phyloP scores from a whole-genome alignment of 1,139 yeast genomes.

The Taphrina betulina region DNA sequence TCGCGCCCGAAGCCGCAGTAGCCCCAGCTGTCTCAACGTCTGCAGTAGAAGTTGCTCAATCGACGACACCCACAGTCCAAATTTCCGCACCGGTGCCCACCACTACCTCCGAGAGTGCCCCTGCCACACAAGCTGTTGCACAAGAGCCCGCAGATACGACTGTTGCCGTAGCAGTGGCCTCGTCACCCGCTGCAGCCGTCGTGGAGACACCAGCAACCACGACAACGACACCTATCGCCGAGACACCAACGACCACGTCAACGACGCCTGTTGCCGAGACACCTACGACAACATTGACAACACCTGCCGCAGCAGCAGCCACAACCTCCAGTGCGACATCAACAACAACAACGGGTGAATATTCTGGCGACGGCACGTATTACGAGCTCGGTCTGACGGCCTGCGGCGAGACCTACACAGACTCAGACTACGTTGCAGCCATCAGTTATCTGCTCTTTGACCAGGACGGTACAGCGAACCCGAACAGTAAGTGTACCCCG shows the following conservation, averaged over 20 bases:
- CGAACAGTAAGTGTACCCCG: slow-evolving; percentile 41
- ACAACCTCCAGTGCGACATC: slow-evolving; percentile 40
- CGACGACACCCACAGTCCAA: neutral
- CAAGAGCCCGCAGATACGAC: slow-evolving; percentile 35
- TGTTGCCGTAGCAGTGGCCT: slow-evolving; percentile 27
- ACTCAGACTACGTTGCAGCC: slow-evolving; percentile 53
- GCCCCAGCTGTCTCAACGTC: slow-evolving; percentile 21
- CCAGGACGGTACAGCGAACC: slow-evolving; percentile 42
- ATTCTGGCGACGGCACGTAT: slow-evolving; percentile 60
- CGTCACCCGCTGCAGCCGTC: slow-evolving; percentile 1
- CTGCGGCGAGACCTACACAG: slow-evolving; percentile 55
- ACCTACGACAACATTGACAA: slow-evolving; percentile 39
- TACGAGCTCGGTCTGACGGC: slow-evolving; percentile 62
- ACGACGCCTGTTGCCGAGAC: slow-evolving; percentile 35
- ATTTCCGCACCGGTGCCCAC: slow-evolving; percentile 29
- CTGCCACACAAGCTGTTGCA: slow-evolving; percentile 36
- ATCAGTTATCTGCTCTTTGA: slow-evolving; percentile 45
- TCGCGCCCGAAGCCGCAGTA: slow-evolving; percentile 35
- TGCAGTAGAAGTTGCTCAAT: slow-evolving; percentile 35
- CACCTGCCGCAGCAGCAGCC: slow-evolving; percentile 39
- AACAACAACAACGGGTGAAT: slow-evolving; percentile 42
- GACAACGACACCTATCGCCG: slow-evolving; percentile 18
- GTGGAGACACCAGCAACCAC: slow-evolving; percentile 12
- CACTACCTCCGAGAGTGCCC: slow-evolving; percentile 34
- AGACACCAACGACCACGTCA: slow-evolving; percentile 33